A percentile compares a stretch with the other conserved stretches of the same genome.
Conservation (phyloP, 1,284 basidiomycete genomes). For the Cryptococcus sp. region DNA sequence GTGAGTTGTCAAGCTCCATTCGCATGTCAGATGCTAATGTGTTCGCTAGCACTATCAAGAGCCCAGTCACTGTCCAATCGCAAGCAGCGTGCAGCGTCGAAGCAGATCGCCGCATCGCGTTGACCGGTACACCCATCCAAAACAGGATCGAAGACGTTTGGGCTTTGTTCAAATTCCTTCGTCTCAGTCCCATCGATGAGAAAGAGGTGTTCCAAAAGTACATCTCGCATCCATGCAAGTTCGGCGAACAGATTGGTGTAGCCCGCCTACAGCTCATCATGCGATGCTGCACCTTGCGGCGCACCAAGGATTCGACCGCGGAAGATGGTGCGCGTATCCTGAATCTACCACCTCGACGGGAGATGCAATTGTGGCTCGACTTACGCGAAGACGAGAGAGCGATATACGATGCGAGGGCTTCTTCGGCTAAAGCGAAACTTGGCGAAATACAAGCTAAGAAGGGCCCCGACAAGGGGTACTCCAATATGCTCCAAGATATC, state of each 20-base stretch:
- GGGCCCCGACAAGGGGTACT: constrained; percentile 90
- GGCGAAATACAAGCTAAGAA: constrained; percentile 80
- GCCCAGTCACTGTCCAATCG: constrained; percentile 88
- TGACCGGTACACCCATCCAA: constrained; percentile 97
- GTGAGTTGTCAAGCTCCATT: constrained; percentile 61
- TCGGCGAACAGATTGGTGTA: constrained; percentile 85
- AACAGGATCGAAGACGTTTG: constrained; percentile 98
- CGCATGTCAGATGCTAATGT: not conserved
- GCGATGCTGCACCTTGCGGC: constrained; percentile 92
- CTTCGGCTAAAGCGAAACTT: constrained; percentile 36
- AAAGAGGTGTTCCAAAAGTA: constrained; percentile 90
- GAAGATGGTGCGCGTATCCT: constrained; percentile 83
- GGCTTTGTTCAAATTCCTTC: constrained; percentile 93
- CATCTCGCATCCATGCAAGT: constrained; percentile 88
- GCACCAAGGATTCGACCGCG: constrained; percentile 87
- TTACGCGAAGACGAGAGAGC: constrained; percentile 79
- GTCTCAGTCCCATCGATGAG: constrained; percentile 88
- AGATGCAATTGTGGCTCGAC: constrained; percentile 80
- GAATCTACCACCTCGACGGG: constrained; percentile 79
- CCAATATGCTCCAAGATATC: constrained; percentile 94
- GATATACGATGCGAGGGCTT: constrained; percentile 82
- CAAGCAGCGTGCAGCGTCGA: constrained; percentile 92
- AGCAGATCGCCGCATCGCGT: constrained; percentile 87
- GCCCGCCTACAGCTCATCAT: constrained; percentile 95
- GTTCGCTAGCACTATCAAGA: constrained; percentile 85